Evolutionary conservation across 805 yeast genomes (phyloP), one percentile per base, ranked within the genome.

Genomic region (Cyberlindnera americana): DNA sequence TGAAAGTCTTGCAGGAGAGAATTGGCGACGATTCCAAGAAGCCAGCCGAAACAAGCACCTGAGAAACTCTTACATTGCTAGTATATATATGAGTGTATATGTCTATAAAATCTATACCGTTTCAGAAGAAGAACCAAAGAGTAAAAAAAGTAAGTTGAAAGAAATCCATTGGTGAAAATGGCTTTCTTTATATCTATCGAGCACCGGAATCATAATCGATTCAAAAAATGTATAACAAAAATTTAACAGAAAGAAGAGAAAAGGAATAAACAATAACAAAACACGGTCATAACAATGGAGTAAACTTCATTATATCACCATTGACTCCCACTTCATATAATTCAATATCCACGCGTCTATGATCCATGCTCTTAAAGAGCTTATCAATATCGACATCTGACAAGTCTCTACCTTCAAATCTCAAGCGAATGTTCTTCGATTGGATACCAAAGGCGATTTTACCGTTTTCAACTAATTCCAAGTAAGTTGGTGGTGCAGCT

Each of bases 391-490:
- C 43, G 25, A 44, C 40, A 33, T 48, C 49, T 1, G 35, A 15
- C 3, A 54, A 32, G 9, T 54, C 54, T 3, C 30, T 29, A 2
- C 48, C 50, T 13, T 45, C 34, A 24, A 34, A 33, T 29, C 46
- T 47, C 35, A 55, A 33, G 25, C 60, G 40, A 14, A 52, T 27
- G 32, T 40, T 41, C 23, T 48, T 48, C 10, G 34, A 40, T n/a
- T 48, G 44, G 24, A 49, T 42, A 4, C 49, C 54, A 35, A 90
- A 90, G 18, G 90, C 84, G 36, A 72, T 67, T 39, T 77, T 77
- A 13, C 87, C 88, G 56, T 88, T 89, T 41, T 83, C 85, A 11
- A 88, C 52, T n/a, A 90, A 62, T 60, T 90, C 98, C 21, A 72
- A 54, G 28, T 81, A 64, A 0, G 93, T 81, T 3, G 98, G 98